Conservation (phyloP, 441 rosid genomes). For the Aleurites moluccanus region DNA sequence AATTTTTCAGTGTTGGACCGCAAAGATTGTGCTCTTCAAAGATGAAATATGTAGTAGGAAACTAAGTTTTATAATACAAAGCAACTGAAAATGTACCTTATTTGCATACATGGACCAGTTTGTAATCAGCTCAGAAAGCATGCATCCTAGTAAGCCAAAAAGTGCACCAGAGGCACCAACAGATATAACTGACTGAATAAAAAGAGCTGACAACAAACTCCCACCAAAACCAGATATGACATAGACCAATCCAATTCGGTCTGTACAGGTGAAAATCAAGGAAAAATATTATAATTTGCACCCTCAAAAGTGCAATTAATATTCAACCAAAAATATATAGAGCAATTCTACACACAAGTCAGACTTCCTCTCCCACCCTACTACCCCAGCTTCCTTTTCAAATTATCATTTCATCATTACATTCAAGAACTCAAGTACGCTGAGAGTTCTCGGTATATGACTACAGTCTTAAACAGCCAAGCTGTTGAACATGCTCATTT, state of each 20-base stretch:
- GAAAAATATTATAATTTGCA: conserved; percentile 17
- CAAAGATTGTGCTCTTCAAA: not conserved
- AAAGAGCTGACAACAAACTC: conserved; percentile 78
- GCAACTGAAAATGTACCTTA: conserved; percentile 48
- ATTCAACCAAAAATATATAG: not conserved
- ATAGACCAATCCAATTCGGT: conserved; percentile 83
- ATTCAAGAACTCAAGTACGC: conserved; percentile 3
- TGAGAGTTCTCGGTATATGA: not conserved
- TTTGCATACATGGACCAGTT: conserved; percentile 92
- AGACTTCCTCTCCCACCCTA: not conserved
- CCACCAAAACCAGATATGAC: conserved; percentile 86
- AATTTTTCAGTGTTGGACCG: conserved; percentile 20
- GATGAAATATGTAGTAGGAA: not conserved
- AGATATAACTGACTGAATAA: conserved; percentile 64
- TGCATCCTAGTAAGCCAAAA: conserved; percentile 87
- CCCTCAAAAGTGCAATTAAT: not conserved
- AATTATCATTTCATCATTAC: not conserved
- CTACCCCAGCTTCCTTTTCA: not conserved
- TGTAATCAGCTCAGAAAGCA: conserved; percentile 89
- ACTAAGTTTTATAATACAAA: not conserved
- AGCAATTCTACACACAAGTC: too few species aligned
- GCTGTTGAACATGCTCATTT: not conserved
- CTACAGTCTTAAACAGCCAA: not conserved
- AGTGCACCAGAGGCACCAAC: conserved; percentile 99
- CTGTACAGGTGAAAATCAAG: conserved; percentile 37